phyloP scores from a whole-genome alignment of 2,329 filamentous ascomycete genomes.

The Erysiphe neolycopersici region DNA sequence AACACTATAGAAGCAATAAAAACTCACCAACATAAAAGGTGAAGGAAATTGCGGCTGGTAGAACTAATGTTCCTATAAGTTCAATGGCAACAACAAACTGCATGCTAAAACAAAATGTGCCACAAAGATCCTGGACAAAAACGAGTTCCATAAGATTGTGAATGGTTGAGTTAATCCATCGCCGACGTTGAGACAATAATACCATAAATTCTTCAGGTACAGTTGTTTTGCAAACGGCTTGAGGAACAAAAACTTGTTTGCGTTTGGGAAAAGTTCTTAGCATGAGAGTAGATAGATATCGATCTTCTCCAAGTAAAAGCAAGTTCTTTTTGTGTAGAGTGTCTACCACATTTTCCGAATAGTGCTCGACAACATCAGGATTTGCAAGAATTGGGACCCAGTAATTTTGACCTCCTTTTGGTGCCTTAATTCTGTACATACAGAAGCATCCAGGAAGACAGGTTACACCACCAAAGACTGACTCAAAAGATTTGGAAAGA shows the following conservation, averaged over 20 bases:
- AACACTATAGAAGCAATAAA: background rate
- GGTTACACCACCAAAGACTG: conserved; percentile 94
- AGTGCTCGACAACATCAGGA: conserved; percentile 95
- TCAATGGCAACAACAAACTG: conserved; percentile 96
- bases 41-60: conserved; percentile 89
- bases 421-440: conserved; percentile 99
- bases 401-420: conserved; percentile 95
- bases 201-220: conserved; percentile 86
- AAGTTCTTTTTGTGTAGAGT: conserved; percentile 96
- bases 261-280: conserved; percentile 95
- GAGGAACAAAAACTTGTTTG: conserved; percentile 94
- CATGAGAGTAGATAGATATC: conserved; percentile 92
- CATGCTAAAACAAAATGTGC: conserved; percentile 99
- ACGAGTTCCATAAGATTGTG: conserved; percentile 97
- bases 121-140: conserved; percentile 82
- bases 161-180: conserved; percentile 98
- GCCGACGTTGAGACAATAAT: conserved; percentile 72
- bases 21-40: conserved; percentile 81
- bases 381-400: conserved; percentile 98
- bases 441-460: conserved; percentile 97
- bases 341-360: conserved; percentile 96
- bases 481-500: conserved; percentile 89
- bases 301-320: conserved; percentile 74
- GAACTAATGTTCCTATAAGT: conserved; percentile 73
- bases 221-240: conserved; percentile 95